These are phyloP conservation scores for Cicer chorassanicum DNA, from an alignment of 306 rosid species.

Conservation along the genomic window DNA sequence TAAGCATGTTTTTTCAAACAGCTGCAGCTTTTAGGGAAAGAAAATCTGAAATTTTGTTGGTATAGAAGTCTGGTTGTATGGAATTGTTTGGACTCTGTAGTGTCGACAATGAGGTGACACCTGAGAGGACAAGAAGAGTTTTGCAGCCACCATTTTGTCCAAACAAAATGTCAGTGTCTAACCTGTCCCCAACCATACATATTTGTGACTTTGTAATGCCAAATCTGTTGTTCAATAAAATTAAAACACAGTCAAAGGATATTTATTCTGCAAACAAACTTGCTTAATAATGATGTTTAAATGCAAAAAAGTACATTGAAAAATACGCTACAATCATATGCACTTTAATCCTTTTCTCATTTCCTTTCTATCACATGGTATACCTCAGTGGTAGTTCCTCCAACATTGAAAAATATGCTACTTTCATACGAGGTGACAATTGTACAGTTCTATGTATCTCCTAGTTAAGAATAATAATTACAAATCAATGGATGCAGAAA, in stretches of 20 bases:
- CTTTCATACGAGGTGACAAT: background rate
- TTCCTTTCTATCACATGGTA: background rate
- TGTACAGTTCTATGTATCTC: background rate
- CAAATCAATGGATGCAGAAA: conserved; percentile 14
- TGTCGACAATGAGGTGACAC: conserved; percentile 72
- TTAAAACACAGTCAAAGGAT: conserved; percentile 30
- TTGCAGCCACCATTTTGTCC: conserved; percentile 99
- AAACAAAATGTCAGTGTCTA: conserved; percentile 91
- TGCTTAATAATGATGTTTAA: background rate
- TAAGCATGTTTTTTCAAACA: conserved; percentile 51
- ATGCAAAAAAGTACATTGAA: background rate
- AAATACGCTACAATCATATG: background rate
- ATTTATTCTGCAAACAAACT: background rate
- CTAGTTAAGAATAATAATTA: background rate
- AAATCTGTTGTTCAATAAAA: conserved; percentile 61
- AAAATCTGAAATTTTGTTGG: conserved; percentile 86
- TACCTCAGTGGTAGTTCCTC: background rate
- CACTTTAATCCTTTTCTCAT: background rate
- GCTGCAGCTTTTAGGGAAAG: conserved; percentile 77
- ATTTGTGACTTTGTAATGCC: conserved; percentile 89
- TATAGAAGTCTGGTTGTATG: conserved; percentile 90
- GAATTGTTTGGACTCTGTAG: conserved; percentile 82
- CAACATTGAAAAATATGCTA: background rate
- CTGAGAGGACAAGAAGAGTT: conserved; percentile 95
- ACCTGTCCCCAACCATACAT: conserved; percentile 98